phyloP scores from a whole-genome alignment of 2,329 filamentous ascomycete genomes.

The Trichoderma endophyticum region DNA sequence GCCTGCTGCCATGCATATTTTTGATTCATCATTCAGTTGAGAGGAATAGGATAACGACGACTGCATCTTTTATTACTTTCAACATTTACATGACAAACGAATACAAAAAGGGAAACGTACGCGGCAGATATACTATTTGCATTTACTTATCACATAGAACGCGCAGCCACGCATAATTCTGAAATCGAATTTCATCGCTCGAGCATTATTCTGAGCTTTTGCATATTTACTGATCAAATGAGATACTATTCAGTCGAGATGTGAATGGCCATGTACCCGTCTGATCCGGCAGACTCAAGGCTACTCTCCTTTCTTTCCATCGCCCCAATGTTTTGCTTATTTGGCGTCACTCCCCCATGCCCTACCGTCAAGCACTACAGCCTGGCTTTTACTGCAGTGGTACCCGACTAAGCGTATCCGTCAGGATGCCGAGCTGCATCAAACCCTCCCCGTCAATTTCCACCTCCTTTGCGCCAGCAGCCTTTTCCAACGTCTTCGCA shows the following conservation, averaged over 20 bases:
- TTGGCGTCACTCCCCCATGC: not conserved
- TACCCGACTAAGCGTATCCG: constrained; percentile 41
- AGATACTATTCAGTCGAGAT: not conserved
- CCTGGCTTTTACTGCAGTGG: constrained; percentile 34
- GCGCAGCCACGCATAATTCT: not conserved
- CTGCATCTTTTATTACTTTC: not conserved
- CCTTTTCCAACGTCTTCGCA: constrained; percentile 36
- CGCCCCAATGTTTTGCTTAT: not conserved
- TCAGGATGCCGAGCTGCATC: constrained; percentile 42
- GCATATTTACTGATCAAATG: not conserved
- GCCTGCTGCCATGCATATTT: not conserved
- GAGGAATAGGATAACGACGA: not conserved
- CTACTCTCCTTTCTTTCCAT: not conserved
- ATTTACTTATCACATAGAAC: not conserved
- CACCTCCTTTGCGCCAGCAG: constrained; percentile 32
- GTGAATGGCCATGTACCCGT: not conserved
- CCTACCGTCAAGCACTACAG: not conserved
- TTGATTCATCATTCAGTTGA: not conserved
- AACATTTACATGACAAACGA: not conserved
- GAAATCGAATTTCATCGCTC: not conserved
- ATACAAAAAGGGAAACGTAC: not conserved
- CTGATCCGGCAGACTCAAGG: not conserved
- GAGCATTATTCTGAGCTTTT: not conserved
- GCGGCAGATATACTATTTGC: not conserved
- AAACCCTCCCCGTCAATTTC: constrained; percentile 32